Percentiles rank a stretch among this genome's conserved stretches.
These are phyloP conservation scores for Phaseolus coccineus DNA, from an alignment of 331 rosid genomes.

Conservation along the genomic window DNA sequence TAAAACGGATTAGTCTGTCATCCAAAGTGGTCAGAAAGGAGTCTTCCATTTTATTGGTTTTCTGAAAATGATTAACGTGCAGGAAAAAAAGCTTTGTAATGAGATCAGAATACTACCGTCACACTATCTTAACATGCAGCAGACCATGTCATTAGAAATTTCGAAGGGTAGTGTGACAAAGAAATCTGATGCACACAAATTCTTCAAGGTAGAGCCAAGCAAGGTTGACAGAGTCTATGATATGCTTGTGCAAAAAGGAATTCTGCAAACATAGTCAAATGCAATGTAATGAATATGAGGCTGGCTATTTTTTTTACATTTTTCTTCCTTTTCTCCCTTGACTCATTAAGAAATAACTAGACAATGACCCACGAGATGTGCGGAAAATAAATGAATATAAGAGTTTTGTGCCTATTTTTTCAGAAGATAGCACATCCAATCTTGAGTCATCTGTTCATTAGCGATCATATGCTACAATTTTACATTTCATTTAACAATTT, in stretches of 20 bases:
- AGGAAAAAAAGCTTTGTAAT: constrained; percentile 77
- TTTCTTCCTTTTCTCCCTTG: not conserved
- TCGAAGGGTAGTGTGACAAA: constrained; percentile 63
- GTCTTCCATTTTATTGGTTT: constrained; percentile 35
- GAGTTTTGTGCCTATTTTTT: not conserved
- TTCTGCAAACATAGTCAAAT: constrained; percentile 45
- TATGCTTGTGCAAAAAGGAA: constrained; percentile 71
- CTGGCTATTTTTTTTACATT: constrained; percentile 30
- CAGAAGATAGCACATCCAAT: not conserved
- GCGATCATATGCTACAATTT: not conserved
- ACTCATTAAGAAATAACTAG: not conserved
- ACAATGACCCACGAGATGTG: not conserved
- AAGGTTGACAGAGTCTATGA: constrained; percentile 86
- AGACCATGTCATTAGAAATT: constrained; percentile 63
- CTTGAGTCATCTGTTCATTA: not conserved
- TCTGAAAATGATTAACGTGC: constrained; percentile 43
- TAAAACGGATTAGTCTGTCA: no score
- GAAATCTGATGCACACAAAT: constrained; percentile 68
- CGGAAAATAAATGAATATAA: not conserved
- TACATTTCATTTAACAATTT: no score
- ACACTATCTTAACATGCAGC: constrained; percentile 72
- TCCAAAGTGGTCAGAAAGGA: no score
- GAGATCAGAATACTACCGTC: constrained; percentile 79
- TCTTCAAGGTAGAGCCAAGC: constrained; percentile 74
- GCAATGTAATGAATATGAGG: not conserved